A percentile compares a stretch with the other conserved stretches of the same genome.
Evolutionary conservation across 495 filamentous ascomycete genomes (phyloP).

Genomic region (Hypomontagnella submonticulosa): DNA sequence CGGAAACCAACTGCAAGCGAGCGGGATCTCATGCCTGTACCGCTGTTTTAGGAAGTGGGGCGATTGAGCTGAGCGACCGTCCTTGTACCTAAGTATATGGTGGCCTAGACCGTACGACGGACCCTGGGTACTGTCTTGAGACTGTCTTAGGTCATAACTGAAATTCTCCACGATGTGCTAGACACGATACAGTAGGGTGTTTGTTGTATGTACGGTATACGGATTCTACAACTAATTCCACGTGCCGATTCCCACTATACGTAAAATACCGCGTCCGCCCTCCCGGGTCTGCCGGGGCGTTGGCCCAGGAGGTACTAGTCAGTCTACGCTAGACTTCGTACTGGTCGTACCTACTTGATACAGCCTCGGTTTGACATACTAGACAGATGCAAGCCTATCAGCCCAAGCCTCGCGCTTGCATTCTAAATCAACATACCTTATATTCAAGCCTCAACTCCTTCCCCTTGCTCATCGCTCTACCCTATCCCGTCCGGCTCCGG

Average conservation of each 20-base stretch:
- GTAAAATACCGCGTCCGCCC: slow-evolving; percentile 25
- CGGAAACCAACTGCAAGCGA: slow-evolving; percentile 39
- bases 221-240: slow-evolving; percentile 19
- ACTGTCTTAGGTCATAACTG: slow-evolving; percentile 29
- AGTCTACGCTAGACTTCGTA: slow-evolving; percentile 13
- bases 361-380: slow-evolving; percentile 20
- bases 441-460: slow-evolving; percentile 8
- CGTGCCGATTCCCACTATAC: slow-evolving; percentile 23
- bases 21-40: slow-evolving; percentile 35
- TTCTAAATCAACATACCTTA: neutral
- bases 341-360: neutral
- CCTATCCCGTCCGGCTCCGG: neutral
- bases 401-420: slow-evolving; percentile 27
- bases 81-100: slow-evolving; percentile 18
- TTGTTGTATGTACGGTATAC: neutral
- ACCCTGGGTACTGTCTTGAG: neutral
- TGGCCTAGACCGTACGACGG: slow-evolving; percentile 28
- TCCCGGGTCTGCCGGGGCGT: slow-evolving; percentile 25
- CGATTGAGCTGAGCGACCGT: slow-evolving; percentile 36
- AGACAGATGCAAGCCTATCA: slow-evolving; percentile 27
- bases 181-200: neutral
- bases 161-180: slow-evolving; percentile 2
- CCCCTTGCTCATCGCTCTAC: neutral
- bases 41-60: slow-evolving; percentile 34
- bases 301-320: slow-evolving; percentile 31